Conservation (phyloP, 805 yeast genomes). For the Candida schatavii region DNA sequence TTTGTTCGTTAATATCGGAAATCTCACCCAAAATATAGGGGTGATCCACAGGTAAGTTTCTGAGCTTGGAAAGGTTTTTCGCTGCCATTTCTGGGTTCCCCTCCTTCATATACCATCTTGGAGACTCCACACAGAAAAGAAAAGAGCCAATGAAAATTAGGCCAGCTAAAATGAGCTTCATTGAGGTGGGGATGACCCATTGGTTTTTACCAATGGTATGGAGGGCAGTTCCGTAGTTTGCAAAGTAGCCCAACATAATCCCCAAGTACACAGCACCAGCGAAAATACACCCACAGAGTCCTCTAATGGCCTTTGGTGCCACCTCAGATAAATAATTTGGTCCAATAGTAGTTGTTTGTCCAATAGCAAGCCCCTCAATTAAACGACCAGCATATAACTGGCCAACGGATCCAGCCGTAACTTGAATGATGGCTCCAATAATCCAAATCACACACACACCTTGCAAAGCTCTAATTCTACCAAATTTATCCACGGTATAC, state of each 20-base stretch:
- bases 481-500: conserved; percentile 47
- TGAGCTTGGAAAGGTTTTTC: conserved; percentile 36
- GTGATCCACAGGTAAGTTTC: conserved; percentile 45
- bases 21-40: conserved; percentile 51
- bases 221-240: conserved; percentile 50
- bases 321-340: conserved; percentile 55
- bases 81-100: conserved; percentile 41
- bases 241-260: conserved; percentile 46
- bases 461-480: conserved; percentile 49
- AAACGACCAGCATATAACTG: conserved; percentile 56
- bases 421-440: conserved; percentile 46
- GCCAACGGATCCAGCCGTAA: conserved; percentile 43
- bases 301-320: conserved; percentile 51
- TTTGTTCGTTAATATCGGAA: conserved; percentile 48
- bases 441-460: conserved; percentile 42
- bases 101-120: conserved; percentile 49
- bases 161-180: conserved; percentile 49
- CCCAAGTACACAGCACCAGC: conserved; percentile 61
- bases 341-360: conserved; percentile 56
- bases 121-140: conserved; percentile 45
- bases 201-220: conserved; percentile 40
- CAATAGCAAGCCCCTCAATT: conserved; percentile 53
- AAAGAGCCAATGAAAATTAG: conserved; percentile 40
- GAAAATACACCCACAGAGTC: conserved; percentile 50
- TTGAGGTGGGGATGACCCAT: conserved; percentile 52